Evolutionary conservation across 106 monocot species (phyloP), one percentile per base, ranked within the genome.

Genomic region (Narthecium ossifragum): DNA sequence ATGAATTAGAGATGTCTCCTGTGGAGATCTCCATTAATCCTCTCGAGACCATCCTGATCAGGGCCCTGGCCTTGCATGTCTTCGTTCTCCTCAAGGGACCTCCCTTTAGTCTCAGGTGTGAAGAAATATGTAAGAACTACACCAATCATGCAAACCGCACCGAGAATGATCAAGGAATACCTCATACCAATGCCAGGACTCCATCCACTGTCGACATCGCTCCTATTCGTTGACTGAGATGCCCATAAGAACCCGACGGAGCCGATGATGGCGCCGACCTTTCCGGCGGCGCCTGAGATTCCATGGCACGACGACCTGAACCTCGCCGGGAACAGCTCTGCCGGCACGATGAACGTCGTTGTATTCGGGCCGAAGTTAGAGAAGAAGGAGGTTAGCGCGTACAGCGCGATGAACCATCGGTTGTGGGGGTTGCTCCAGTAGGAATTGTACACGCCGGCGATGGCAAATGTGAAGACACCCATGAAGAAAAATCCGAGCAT

Each of bases 221-320:
- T n/a, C 34, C 30, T 46, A 27, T 60, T 31, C 40, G 1, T 57
- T 4, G 32, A 23, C 26, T 64, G 53, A n/a, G n/a, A n/a, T n/a
- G n/a, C n/a, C n/a, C n/a, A n/a, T n/a, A n/a, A n/a, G n/a, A n/a
- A n/a, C n/a, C n/a, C n/a, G n/a, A n/a, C 18, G 2, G 71, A 31
- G 0, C 71, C 71, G 1, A 78, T 55, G 5, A 72, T 54, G 4
- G 72, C 78, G 1, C 72, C 72, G 2, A 72, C 46, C 48, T 83
- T 83, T 4, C 82, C 82, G 1, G 25, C 63, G 2, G 82, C 82
- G 1, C 78, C 73, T 0, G 82, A 58, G 2, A 77, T 64, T 15
- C 82, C 82, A 26, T 77, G 82, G 52, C 77, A 82, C 1, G 77
- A 77, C 17, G 77, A 77, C 38, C 82, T 43, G 43, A 82, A 65